These are phyloP conservation scores for Cladosporium phlei DNA, from an alignment of 2,329 filamentous ascomycete genomes.

Conservation along the genomic window DNA sequence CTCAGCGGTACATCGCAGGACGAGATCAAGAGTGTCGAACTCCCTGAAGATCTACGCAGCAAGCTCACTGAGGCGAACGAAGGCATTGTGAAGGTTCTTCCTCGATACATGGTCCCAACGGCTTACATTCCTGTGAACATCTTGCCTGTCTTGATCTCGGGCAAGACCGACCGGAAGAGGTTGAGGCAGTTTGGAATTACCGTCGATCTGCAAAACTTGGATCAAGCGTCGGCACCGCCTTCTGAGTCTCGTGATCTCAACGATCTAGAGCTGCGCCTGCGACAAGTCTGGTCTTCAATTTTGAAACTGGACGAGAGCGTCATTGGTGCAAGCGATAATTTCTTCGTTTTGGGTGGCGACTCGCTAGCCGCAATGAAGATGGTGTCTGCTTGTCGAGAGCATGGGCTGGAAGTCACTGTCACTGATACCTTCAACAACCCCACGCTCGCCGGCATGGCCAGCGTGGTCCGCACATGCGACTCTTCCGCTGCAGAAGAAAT, in stretches of 20 bases:
- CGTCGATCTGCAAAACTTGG: conserved; percentile 18
- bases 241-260: conserved; percentile 1
- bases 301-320: conserved; percentile 3
- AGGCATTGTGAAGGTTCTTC: conserved; percentile 18
- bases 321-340: conserved; percentile 46
- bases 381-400: conserved; percentile 38
- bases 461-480: conserved; percentile 5
- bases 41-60: conserved; percentile 6
- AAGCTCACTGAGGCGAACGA: conserved; percentile 5
- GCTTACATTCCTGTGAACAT: conserved; percentile 42
- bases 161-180: conserved; percentile 35
- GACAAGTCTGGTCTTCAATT: conserved; percentile 3
- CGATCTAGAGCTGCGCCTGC: not conserved
- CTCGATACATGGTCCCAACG: conserved; percentile 38
- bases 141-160: conserved; percentile 43
- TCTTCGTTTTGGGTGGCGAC: conserved; percentile 59
- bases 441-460: conserved; percentile 8
- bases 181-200: conserved; percentile 24
- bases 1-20: not conserved
- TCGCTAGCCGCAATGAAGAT: conserved; percentile 59
- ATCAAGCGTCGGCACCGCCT: conserved; percentile 4
- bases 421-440: conserved; percentile 39
- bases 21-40: conserved; percentile 7
- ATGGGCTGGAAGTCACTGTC: conserved; percentile 42
- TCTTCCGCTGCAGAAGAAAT: conserved; percentile 7